phyloP scores from a whole-genome alignment of 805 yeast genomes.

The Isabelozyma heimii region DNA sequence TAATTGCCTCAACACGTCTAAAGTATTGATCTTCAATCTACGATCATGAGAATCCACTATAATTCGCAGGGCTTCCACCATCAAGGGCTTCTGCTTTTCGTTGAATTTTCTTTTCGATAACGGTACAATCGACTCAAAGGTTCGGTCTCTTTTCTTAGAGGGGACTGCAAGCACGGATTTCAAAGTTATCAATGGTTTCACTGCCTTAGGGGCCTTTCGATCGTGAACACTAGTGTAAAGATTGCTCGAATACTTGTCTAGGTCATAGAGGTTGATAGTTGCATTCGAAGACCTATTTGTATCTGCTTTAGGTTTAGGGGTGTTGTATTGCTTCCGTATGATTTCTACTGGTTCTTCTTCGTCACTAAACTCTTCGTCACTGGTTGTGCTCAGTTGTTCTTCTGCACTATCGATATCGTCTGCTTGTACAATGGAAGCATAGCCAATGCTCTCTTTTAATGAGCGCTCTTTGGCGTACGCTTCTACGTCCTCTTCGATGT shows the following conservation, averaged over 20 bases:
- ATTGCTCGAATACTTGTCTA: background rate
- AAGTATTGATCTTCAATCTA: conserved; percentile 26
- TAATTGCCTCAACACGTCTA: conserved; percentile 36
- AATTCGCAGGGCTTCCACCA: conserved; percentile 27
- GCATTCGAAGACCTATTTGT: background rate
- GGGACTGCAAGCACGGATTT: background rate
- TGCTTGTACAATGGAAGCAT: background rate
- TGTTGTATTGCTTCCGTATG: too few species aligned
- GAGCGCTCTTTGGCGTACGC: background rate
- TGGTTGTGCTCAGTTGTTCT: background rate
- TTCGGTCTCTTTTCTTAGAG: background rate
- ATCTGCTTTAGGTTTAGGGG: background rate
- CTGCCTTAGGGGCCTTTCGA: background rate
- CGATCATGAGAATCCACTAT: conserved; percentile 17
- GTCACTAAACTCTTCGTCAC: background rate
- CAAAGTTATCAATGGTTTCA: background rate
- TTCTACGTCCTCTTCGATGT: background rate
- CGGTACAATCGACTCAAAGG: conserved; percentile 3
- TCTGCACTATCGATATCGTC: background rate
- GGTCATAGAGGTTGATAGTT: background rate
- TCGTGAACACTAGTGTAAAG: background rate
- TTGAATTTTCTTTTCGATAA: conserved; percentile 13
- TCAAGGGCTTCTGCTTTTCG: conserved; percentile 27
- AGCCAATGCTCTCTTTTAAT: background rate
- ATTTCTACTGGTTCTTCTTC: background rate